phyloP scores from a whole-genome alignment of 805 yeast genomes.

The Starmerella floricola region DNA sequence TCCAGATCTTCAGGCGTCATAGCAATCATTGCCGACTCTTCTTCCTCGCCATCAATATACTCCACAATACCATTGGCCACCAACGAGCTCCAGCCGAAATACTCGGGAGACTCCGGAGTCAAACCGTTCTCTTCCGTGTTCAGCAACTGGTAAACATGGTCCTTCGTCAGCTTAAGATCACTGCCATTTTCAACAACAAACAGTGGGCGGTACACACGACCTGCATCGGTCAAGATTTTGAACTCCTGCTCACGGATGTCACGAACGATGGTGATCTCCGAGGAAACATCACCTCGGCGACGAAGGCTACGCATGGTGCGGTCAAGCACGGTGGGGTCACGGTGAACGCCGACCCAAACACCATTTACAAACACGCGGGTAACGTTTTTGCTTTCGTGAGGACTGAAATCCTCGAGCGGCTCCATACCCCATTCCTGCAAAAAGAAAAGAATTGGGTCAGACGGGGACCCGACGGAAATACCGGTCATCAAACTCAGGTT shows the following conservation, averaged over 20 bases:
- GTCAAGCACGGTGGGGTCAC: slow-evolving; percentile 86
- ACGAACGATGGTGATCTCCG: slow-evolving; percentile 93
- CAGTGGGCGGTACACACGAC: slow-evolving; percentile 93
- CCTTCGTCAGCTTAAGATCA: slow-evolving; percentile 73
- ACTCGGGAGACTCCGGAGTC: slow-evolving; percentile 39
- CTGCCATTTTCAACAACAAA: slow-evolving; percentile 85
- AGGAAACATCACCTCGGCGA: slow-evolving; percentile 88
- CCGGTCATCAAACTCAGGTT: slow-evolving; percentile 93
- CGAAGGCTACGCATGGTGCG: slow-evolving; percentile 83
- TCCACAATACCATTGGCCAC: slow-evolving; percentile 82
- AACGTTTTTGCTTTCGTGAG: slow-evolving; percentile 79
- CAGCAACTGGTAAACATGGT: slow-evolving; percentile 61
- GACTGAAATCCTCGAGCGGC: slow-evolving; percentile 89
- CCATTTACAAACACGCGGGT: slow-evolving; percentile 95
- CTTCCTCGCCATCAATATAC: slow-evolving; percentile 97
- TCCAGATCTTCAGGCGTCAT: slow-evolving; percentile 97
- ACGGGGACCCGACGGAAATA: slow-evolving; percentile 95
- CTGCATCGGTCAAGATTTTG: slow-evolving; percentile 95
- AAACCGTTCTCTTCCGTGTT: slow-evolving; percentile 39
- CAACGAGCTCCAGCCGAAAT: slow-evolving; percentile 73
- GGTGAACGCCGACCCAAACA: slow-evolving; percentile 98
- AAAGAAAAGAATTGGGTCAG: slow-evolving; percentile 84
- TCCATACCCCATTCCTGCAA: slow-evolving; percentile 99
- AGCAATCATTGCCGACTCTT: slow-evolving; percentile 95
- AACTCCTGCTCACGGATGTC: slow-evolving; percentile 95